phyloP scores from a whole-genome alignment of 306 rosid genomes.

The Dryas octopetala region DNA sequence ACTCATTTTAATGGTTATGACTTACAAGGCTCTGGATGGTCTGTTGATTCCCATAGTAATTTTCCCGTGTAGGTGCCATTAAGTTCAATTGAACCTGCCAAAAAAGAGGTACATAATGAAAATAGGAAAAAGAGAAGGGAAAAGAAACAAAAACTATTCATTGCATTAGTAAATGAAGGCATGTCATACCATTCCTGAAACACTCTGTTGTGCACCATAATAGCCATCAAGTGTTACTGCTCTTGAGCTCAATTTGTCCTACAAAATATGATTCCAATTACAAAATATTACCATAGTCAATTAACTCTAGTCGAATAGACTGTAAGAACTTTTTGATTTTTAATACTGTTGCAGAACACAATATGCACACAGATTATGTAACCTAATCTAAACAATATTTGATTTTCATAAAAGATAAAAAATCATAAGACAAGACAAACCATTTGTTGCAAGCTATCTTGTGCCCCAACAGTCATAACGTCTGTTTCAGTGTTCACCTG shows the following conservation, averaged over 20 bases:
- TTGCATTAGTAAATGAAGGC: slow-evolving; percentile 15
- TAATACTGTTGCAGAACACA: not conserved
- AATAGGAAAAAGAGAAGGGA: not conserved
- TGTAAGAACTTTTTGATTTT: not conserved
- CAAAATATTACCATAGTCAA: not conserved
- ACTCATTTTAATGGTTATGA: slow-evolving; percentile 17
- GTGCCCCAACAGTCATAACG: slow-evolving; percentile 73
- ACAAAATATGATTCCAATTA: slow-evolving; percentile 28
- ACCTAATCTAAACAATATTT: not conserved
- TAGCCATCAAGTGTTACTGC: slow-evolving; percentile 81
- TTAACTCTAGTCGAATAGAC: not conserved
- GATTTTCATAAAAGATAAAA: slow-evolving; percentile 13
- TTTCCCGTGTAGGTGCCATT: slow-evolving; percentile 96
- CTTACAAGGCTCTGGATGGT: slow-evolving; percentile 88
- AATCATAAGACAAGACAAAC: slow-evolving; percentile 50
- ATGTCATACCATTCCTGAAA: slow-evolving; percentile 89
- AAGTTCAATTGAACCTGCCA: slow-evolving; percentile 70
- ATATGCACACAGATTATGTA: not conserved
- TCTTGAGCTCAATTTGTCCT: slow-evolving; percentile 87
- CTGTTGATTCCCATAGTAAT: slow-evolving; percentile 88
- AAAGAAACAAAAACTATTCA: not conserved
- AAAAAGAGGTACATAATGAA: slow-evolving; percentile 7
- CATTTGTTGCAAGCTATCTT: slow-evolving; percentile 93
- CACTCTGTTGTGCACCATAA: slow-evolving; percentile 71
- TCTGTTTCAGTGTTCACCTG: slow-evolving; percentile 79